Base-by-base conservation (phyloP, 768 basidiomycete species). In the Leccinum truebloodii region DNA sequence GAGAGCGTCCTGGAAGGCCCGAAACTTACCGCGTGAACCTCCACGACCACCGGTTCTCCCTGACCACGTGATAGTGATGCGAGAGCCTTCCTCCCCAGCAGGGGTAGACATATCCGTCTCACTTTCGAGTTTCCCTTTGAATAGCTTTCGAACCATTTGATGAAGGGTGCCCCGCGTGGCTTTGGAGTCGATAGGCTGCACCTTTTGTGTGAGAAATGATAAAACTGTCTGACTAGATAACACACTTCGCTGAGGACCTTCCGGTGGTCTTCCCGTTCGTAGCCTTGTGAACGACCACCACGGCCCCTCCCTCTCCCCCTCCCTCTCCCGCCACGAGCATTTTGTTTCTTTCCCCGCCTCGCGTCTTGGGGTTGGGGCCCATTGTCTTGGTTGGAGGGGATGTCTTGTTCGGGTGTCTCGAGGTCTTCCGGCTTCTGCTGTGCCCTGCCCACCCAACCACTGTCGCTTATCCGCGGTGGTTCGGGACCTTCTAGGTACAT, bases 401-500 rank as follows among this genome's bases (percentile, higher is more conserved):
- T 22, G 26, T 64, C 68, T 34, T 61, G 59, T 20, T 59, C 62
- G 14, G 58, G 53, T 3, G 64, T 55, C 41, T 66, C 59, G 18
- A 68, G 72, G 22, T 69, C 74, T n/a, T 62, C 63, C 26, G 71
- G 64, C 41, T 68, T 51, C 64, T 76, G 80, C 2, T 76, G 59
- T 32, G 73, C 69, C 57, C 84, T 82, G 41, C 80, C 79, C 26
- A 75, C 85, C 92, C 91, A 95, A 10, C 93, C 93, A 58, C 73
- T 77, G 74, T 95, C 92, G 62, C 85, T 86, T 46, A 84, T 79
- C 60, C 86, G 80, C 0, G 91, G 90, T 37, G 90, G 87, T 60
- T 89, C 86, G 6, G 87, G 86, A 1, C 95, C 95, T 75, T 96
- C 89, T 20, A 93, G 77, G 61, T 82, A 90, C 73, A 97, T 85